Conservation (phyloP, 139 green algal genomes). For the Chlorella sp. region DNA sequence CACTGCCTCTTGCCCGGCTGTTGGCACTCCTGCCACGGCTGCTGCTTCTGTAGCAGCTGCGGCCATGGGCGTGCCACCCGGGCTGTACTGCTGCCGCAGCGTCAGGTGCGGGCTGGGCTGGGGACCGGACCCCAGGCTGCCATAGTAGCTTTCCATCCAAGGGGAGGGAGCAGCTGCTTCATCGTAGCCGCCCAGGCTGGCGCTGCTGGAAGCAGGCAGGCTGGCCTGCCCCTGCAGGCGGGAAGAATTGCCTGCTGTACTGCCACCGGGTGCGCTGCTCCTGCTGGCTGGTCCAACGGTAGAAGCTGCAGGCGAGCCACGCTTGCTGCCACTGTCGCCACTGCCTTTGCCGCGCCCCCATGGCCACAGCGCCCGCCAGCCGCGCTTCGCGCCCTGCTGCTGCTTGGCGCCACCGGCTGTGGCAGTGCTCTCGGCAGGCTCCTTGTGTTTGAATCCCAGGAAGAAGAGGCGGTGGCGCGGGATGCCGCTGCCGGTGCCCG, state of each 20-base stretch:
- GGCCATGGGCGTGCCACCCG: too few relatives aligned
- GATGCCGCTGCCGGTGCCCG: constrained; percentile 45
- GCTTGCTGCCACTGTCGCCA: not conserved
- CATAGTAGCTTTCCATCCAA: constrained; percentile 11
- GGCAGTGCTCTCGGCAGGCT: not conserved
- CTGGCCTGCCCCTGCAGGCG: not conserved
- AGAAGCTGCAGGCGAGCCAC: not conserved
- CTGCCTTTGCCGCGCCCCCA: not conserved
- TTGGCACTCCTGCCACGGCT: not conserved
- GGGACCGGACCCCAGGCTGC: not conserved
- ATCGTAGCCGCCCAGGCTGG: not conserved
- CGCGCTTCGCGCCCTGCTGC: not conserved
- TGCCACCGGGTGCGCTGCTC: not conserved
- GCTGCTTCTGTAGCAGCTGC: not conserved
- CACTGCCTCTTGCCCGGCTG: not conserved
- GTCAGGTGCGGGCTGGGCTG: not conserved
- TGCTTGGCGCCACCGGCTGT: not conserved
- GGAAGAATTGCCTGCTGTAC: not conserved
- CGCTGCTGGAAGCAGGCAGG: not conserved
- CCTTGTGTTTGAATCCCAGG: constrained; percentile 30
- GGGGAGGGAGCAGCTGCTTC: not conserved
- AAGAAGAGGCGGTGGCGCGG: constrained; percentile 50
- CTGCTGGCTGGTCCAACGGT: not conserved
- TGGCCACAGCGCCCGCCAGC: too few relatives aligned
- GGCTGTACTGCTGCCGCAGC: too few relatives aligned